Base-by-base conservation (phyloP, 305 asterid genomes). In the Stenogyne calaminthoides region DNA sequence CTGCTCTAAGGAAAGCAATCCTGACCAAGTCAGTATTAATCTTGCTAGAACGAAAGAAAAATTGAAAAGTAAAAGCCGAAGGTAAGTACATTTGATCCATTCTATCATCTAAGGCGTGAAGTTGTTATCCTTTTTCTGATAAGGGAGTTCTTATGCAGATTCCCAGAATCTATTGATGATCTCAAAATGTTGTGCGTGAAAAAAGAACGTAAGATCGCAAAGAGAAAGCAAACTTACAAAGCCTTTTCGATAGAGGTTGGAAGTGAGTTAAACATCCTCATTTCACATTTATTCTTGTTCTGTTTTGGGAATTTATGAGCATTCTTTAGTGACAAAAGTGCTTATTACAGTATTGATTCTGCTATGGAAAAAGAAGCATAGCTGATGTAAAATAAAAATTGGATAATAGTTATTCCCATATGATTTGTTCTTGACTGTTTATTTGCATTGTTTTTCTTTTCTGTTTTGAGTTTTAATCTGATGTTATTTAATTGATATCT, bases 131-230 rank as follows among this genome's bases (percentile, higher is more conserved):
- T 32, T 52, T 47, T 77, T 77, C 29, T 25, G 29, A 25, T n/a
- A n/a, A n/a, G n/a, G n/a, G n/a, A n/a, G n/a, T n/a, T n/a, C n/a
- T n/a, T n/a, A n/a, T 83, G 89, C 96, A 94, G 99, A 80, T 86
- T 83, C 81, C 83, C 89, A 37, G 98, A 93, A 81, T 81, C 97
- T 64, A 88, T 93, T 68, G 96, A 89, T 57, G 98, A 91, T 81
- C 88, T 93, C 66, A 86, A 89, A 79, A 80, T 84, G 88, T 47
- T 85, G 81, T 80, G 70, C 22, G 86, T 82, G 79, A 84, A 89
- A 77, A 93, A 89, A 76, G 85, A 88, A 70, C 91, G 95, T 63
- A 89, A 84, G 80, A 88, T 89, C 57, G 67, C 85, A 58, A 93
- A 82, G 72, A 91, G 88, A 82, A 86, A 78, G 81, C 88, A 84